These are phyloP conservation scores for Coemansia interrupta DNA, from an alignment of 192 early-diverging fungal species.

Conservation along the genomic window DNA sequence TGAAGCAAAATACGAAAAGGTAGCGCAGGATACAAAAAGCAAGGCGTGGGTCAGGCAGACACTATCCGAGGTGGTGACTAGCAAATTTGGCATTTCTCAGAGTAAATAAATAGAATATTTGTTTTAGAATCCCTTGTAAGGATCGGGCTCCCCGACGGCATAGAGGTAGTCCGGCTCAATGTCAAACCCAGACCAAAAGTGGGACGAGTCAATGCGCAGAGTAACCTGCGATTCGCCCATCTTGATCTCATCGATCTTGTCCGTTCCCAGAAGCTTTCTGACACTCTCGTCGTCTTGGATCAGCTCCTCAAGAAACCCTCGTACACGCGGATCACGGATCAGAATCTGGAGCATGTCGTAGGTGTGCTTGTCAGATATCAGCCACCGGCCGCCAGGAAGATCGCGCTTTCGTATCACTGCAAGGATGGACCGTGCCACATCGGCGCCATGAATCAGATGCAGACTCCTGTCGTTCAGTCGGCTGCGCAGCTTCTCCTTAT, in stretches of 20 bases:
- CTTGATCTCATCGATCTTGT: conserved; percentile 15
- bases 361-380: conserved; percentile 35
- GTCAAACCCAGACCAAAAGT: conserved; percentile 25
- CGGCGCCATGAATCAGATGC: conserved; percentile 45
- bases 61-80: conserved; percentile 3
- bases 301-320: conserved; percentile 24
- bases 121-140: conserved; percentile 8
- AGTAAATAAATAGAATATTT: not conserved
- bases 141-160: conserved; percentile 17
- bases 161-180: conserved; percentile 32
- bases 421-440: conserved; percentile 31
- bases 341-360: conserved; percentile 40
- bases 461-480: conserved; percentile 35
- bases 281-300: conserved; percentile 12
- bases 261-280: conserved; percentile 15
- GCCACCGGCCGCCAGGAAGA: conserved; percentile 26
- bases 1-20: conserved; percentile 20
- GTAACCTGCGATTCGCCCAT: conserved; percentile 26
- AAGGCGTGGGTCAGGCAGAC: conserved; percentile 29
- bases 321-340: conserved; percentile 18
- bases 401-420: not conserved
- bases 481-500: conserved; percentile 26
- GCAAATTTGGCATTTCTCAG: not conserved
- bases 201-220: conserved; percentile 42
- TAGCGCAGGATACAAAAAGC: conserved; percentile 26